These are phyloP conservation scores for Bonia amplexicaulis DNA, from an alignment of 176 grass and related monocot genomes.

Conservation along the genomic window DNA sequence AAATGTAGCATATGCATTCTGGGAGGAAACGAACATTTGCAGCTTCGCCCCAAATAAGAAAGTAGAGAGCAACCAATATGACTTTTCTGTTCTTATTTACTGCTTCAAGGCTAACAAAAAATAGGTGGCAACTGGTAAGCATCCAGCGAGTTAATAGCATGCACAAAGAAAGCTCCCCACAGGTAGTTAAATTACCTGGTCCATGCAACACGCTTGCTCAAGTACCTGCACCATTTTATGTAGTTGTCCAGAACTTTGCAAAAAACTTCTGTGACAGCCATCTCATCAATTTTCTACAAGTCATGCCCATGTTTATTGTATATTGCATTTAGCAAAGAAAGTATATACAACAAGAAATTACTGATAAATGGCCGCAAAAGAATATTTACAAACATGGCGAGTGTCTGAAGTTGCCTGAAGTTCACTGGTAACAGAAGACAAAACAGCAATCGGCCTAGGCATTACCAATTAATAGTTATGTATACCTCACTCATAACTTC, in stretches of 20 bases:
- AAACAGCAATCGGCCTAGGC: not conserved
- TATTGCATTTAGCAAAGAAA: not conserved
- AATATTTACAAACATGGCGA: not conserved
- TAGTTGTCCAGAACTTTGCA: conserved; percentile 93
- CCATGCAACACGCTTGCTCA: conserved; percentile 79
- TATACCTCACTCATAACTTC: not conserved
- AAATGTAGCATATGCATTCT: conserved; percentile 96
- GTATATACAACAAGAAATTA: not conserved
- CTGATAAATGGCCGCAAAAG: not conserved
- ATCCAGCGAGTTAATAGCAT: conserved; percentile 7
- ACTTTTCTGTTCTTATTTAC: conserved; percentile 81
- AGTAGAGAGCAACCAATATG: conserved; percentile 84
- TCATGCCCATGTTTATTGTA: not conserved
- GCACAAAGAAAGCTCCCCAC: not conserved
- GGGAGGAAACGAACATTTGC: conserved; percentile 92
- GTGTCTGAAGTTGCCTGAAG: not conserved
- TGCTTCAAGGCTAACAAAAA: conserved; percentile 56
- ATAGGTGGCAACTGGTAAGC: conserved; percentile 3
- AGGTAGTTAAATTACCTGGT: conserved; percentile 53
- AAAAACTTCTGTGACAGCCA: conserved; percentile 74
- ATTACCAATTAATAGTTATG: not conserved
- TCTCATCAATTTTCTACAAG: conserved; percentile 95
- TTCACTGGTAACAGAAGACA: not conserved
- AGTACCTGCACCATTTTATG: conserved; percentile 88
- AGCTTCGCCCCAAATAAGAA: conserved; percentile 96